Evolutionary conservation across 495 filamentous ascomycete species (phyloP).

Genomic region (Durotheca rogersii): DNA sequence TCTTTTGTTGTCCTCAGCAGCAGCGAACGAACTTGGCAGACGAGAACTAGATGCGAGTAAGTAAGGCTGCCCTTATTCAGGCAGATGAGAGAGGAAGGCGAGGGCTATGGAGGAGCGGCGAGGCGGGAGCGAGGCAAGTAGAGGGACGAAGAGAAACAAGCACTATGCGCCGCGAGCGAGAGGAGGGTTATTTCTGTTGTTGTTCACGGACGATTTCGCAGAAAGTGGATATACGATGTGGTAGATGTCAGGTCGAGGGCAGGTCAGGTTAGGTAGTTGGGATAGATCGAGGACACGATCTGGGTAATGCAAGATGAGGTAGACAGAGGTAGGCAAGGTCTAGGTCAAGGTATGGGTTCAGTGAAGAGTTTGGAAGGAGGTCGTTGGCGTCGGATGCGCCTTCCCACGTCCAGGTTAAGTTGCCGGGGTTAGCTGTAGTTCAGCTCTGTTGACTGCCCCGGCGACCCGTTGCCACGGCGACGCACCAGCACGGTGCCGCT

Average conservation of each 20-base stretch:
- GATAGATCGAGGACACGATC: conserved; percentile 21
- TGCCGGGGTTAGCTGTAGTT: conserved; percentile 15
- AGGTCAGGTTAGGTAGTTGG: too few relatives aligned
- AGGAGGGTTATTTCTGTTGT: conserved; percentile 6
- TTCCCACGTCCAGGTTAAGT: conserved; percentile 16
- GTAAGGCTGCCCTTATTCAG: conserved; percentile 25
- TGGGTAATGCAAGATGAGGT: conserved; percentile 32
- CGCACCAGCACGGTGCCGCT: too few relatives aligned
- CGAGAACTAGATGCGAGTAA: conserved; percentile 34
- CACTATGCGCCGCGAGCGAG: too few relatives aligned
- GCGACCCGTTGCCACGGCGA: conserved; percentile 23
- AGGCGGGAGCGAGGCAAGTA: neutral
- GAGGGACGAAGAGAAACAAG: too few relatives aligned
- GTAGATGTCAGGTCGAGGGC: too few relatives aligned
- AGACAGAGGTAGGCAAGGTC: conserved; percentile 25
- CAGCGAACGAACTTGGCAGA: conserved; percentile 39
- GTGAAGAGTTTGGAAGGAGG: conserved; percentile 22
- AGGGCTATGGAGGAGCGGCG: neutral
- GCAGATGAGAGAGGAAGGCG: conserved; percentile 9
- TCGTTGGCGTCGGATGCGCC: conserved; percentile 4
- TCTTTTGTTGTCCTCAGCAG: conserved; percentile 47
- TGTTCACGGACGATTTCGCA: too few relatives aligned
- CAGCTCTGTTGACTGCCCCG: conserved; percentile 25
- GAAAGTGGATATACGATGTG: neutral
- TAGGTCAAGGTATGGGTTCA: too few relatives aligned